Evolutionary conservation across 352 stramenopile genomes (phyloP), one percentile per base, ranked within the genome.

Genomic region (Pythium phragmiticola): DNA sequence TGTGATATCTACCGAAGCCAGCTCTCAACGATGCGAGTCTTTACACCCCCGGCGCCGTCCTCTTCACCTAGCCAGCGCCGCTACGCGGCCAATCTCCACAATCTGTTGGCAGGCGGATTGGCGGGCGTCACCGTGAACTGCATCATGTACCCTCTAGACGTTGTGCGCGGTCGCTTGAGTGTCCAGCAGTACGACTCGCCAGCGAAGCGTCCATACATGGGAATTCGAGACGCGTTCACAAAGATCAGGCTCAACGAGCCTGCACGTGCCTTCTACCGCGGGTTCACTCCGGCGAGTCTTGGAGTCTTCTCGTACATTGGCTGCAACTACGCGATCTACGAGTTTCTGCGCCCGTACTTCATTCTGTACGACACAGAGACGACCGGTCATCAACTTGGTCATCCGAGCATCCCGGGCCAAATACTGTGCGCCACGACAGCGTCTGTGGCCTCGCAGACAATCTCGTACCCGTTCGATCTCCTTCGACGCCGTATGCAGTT

Each of bases 231-330:
- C 36, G 87, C 80, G 11, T 75, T 88, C 49, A 74, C 67, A 19
- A 77, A 69, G 19, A 90, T 92, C 41, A 49, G 70, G 34, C 41
- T 58, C 11, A 56, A 77, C 30, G 83, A 90, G 46, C 78, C 81
- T 5, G 21, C 81, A 13, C 47, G 74, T 7, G 76, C 78, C n/a
- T 87, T 95, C 42, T 95, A 94, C 57, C 77, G 77, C 16, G 87
- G 87, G 21, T 94, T 93, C 69, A 68, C 61, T 3, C 74, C 82
- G 8, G 78, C 83, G 30, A 92, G 74, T 60, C 65, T 94, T 43
- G 87, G 87, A 6, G 79, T 90, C 9, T 91, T 90, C 60, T 76
- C 75, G 37, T 95, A 93, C 75, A 93, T 94, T 43, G 87, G 87
- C 39, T 86, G 83, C 63, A 94, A 92, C 66, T 88, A 90, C 65